Conservation (phyloP, 192 early-diverging fungal genomes). For the Entomortierella parvispora region DNA sequence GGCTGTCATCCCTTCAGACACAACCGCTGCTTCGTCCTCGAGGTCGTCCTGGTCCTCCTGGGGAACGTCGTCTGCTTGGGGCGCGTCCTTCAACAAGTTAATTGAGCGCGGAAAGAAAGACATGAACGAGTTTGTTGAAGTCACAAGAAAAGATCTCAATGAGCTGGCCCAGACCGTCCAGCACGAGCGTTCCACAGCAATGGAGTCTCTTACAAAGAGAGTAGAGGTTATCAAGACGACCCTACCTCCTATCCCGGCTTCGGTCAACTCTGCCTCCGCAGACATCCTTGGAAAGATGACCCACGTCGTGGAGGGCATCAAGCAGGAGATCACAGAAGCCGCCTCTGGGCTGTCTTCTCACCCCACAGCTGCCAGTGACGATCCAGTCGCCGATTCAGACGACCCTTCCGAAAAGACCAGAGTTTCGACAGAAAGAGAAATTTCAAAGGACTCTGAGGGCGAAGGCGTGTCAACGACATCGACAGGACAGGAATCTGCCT, state of each 20-base stretch:
- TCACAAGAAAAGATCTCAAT: constrained; percentile 60
- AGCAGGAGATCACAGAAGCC: constrained; percentile 41
- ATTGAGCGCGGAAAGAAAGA: constrained; percentile 52
- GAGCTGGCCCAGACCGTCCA: constrained; percentile 59
- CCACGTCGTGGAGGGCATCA: constrained; percentile 33
- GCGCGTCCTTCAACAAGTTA: constrained; percentile 45
- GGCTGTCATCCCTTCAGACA: too few species aligned
- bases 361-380: background rate
- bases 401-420: background rate
- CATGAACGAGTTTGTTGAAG: constrained; percentile 59
- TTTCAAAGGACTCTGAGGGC: background rate
- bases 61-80: constrained; percentile 49
- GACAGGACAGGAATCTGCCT: background rate
- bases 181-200: constrained; percentile 51
- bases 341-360: constrained; percentile 26
- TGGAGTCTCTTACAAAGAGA: constrained; percentile 33
- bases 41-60: constrained; percentile 40
- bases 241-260: constrained; percentile 29
- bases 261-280: constrained; percentile 30
- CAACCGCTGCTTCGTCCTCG: constrained; percentile 17
- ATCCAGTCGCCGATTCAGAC: background rate
- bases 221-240: constrained; percentile 43
- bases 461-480: background rate
- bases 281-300: constrained; percentile 38
- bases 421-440: background rate